Conservation (phyloP, 345 rosid genomes). For the Tarenaya hassleriana region DNA sequence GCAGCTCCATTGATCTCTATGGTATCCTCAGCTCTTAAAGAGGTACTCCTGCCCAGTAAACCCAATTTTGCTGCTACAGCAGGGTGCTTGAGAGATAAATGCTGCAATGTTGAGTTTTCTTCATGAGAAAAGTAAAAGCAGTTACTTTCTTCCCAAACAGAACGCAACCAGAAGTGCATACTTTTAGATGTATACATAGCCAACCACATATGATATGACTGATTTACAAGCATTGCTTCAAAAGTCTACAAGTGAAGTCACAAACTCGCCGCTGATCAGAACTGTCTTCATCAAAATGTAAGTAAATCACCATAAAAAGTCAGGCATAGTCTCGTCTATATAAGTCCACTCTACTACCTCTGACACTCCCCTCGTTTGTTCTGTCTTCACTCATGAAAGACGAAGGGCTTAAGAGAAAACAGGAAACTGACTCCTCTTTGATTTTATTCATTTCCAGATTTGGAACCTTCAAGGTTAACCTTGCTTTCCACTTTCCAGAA, state of each 20-base stretch:
- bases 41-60: slow-evolving; percentile 29
- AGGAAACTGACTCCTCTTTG: background rate
- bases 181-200: too few species aligned
- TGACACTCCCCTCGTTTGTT: background rate
- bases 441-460: background rate
- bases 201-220: too few species aligned
- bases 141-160: background rate
- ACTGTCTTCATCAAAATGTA: too few species aligned
- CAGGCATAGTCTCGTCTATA: too few species aligned
- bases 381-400: slow-evolving; percentile 1
- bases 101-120: slow-evolving; percentile 42
- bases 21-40: slow-evolving; percentile 15
- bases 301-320: too few species aligned
- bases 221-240: too few species aligned
- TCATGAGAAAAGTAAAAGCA: slow-evolving; percentile 1
- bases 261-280: too few species aligned
- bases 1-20: slow-evolving; percentile 27
- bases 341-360: too few species aligned
- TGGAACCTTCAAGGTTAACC: too few species aligned
- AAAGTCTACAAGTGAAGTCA: too few species aligned
- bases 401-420: background rate
- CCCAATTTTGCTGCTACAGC: slow-evolving; percentile 52
- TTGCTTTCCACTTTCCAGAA: background rate
- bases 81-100: slow-evolving; percentile 58
- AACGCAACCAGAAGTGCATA: too few species aligned